Evolutionary conservation across 768 basidiomycete species (phyloP), one percentile per base, ranked within the genome.

Genomic region (Tylopilus cervinicoccineus): DNA sequence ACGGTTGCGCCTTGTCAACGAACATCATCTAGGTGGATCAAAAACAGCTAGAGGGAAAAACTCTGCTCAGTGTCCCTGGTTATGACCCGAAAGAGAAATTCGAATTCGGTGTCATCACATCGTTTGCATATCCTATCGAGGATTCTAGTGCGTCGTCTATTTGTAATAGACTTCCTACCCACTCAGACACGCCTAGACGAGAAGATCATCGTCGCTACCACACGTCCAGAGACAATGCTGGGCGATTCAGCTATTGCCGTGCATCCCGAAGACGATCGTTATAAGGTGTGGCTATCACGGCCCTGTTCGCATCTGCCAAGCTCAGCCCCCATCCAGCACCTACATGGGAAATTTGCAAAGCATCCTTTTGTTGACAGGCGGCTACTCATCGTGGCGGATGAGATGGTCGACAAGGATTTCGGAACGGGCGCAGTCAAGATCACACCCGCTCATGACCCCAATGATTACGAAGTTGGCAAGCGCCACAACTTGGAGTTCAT

Each of bases 361-460:
- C 93, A 98, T 65, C 96, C 96, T 1, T 97, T 99, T 74, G 69
- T 95, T 40, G 69, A 82, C 50, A 83, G 96, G 38, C 80, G 83
- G 14, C 73, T 99, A 38, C 95, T 92, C 13, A 95, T 99, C 65
- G 73, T 98, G 48, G 76, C 83, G 24, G 95, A 98, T 61, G 72
- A 77, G 19, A 86, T 93, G 65, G 85, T 96, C 50, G 95, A 98
- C 63, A 96, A 92, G 84, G 76, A 79, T 10, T 98, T 98, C 58
- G 96, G 96, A 31, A 99, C 96, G 26, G 96, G 96, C 64, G 96
- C 95, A 1, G 95, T 98, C 43, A 98, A 99, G 74, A 97, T 98
- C 61, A 98, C 96, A 0, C 96, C 96, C 14, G 96, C 95, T 0
- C 96, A 98, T 63, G 96, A 98, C 65, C 88, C 84, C 14, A 94